Evolutionary conservation across 768 basidiomycete genomes (phyloP), one percentile per base, ranked within the genome.

Genomic region (Tylopilus felleus): DNA sequence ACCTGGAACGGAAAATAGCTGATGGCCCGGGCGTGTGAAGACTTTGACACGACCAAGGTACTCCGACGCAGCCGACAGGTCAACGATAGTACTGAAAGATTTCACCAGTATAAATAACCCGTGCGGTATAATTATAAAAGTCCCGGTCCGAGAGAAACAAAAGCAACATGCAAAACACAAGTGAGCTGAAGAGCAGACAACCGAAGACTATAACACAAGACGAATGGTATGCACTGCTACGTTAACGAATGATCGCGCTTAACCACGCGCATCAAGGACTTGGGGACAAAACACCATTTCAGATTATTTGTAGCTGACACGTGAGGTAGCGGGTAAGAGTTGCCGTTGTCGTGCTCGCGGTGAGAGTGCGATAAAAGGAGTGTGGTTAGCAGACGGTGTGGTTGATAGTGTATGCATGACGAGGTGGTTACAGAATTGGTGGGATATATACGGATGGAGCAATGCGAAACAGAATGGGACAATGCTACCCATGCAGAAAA

Each of bases 1-100:
- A 44, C 21, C 43, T 41, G 45, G 55, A 31, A n/a, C n/a, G n/a
- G 19, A 35, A 44, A 49, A 43, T 21, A 27, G 35, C n/a, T 17
- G 33, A 36, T 36, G 36, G 36, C n/a, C n/a, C 9, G 29, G 39
- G 50, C 48, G 51, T 61, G 51, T 19, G 60, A 61, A 47, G 13
- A n/a, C n/a, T n/a, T n/a, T 33, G 50, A 10, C 31, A 36, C 50
- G 31, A 45, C 36, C 38, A 41, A n/a, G 5, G 22, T 53, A 53
- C 55, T 62, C 62, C 62, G 62, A 61, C 31, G 41, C 28, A 42
- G 10, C 58, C 58, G 43, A 52, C n/a, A 19, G 19, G 41, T 51
- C 55, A 59, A 61, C n/a, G 25, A 17, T 19, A 21, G 31, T n/a
- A 23, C 25, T 19, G 5, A 36, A 10, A 39, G 10, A 21, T 29